Evolutionary conservation across 169 alveolate genomes (phyloP), one percentile per base, ranked within the genome.

Genomic region (Plasmodium gallinaceum): DNA sequence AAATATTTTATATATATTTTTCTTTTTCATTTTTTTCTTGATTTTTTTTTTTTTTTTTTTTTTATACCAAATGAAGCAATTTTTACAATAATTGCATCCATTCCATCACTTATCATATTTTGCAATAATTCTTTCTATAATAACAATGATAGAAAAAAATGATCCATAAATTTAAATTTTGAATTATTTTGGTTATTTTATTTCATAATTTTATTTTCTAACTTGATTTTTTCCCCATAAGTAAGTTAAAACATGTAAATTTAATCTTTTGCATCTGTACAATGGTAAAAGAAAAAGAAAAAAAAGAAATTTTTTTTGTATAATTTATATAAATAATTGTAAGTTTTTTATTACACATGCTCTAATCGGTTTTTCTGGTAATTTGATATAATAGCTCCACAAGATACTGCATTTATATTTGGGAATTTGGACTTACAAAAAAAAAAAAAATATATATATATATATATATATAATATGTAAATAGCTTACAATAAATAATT

Each of bases 381-480:
- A 65, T 97, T 97, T 12, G 99, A 98, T 80, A 97, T 95, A n/a
- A 98, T 98, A 45, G 99, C 99, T 4, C 99, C 99, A 72, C 98
- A 58, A 93, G 91, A 83, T 54, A 83, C 91, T 68, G 91, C 91
- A 54, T 83, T 51, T 52, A 83, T 45, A 43, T 48, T 70, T 22
- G 91, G 83, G 45, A 54, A 83, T 58, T 83, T 66, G 20, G 83
- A 52, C 91, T 83, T 32, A 37, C 4, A 83, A 54, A 42, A 24
- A 62, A 18, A 43, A 70, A 0, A 58, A 6, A 24, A 12, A 22
- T 39, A 74, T 20, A 58, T 48, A 16, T 46, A 74, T 74, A 45
- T 57, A 8, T 12, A 12, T 64, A 8, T 54, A 48, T 6, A 24
- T 6, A 32, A 32, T 32, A 32, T 32, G 4, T 32, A 32, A 32